phyloP scores from a whole-genome alignment of 192 early-diverging fungal genomes.

The Kappamyces sp. region DNA sequence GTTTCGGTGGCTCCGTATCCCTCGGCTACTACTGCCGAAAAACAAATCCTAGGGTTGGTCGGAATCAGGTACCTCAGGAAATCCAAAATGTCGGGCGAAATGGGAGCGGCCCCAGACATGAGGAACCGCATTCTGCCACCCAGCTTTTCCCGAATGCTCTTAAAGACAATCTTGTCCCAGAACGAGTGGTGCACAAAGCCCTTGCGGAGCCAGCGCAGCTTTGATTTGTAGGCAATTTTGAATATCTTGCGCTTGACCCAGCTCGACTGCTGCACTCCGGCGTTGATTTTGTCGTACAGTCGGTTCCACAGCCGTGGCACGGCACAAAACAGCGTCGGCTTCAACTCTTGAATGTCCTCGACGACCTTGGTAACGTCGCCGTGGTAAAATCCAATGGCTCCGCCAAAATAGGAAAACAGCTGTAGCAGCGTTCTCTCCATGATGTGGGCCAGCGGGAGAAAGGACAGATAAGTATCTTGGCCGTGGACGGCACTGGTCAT shows the following conservation, averaged over 20 bases:
- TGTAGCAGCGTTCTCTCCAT: slow-evolving; percentile 29
- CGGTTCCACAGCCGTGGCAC: slow-evolving; percentile 88
- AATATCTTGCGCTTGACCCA: slow-evolving; percentile 40
- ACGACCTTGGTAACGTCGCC: slow-evolving; percentile 68
- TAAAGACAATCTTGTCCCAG: slow-evolving; percentile 85
- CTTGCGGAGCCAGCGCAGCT: slow-evolving; percentile 21
- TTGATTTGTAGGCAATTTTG: slow-evolving; percentile 52
- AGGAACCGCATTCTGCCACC: slow-evolving; percentile 58
- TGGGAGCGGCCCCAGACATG: slow-evolving; percentile 41
- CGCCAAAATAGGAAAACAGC: slow-evolving; percentile 38
- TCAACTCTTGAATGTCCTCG: slow-evolving; percentile 78
- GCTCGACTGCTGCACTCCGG: slow-evolving; percentile 23
- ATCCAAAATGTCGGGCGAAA: slow-evolving; percentile 42
- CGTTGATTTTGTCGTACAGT: slow-evolving; percentile 76
- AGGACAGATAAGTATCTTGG: not conserved
- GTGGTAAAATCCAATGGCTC: slow-evolving; percentile 74
- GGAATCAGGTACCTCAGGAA: slow-evolving; percentile 63
- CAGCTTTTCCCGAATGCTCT: slow-evolving; percentile 68
- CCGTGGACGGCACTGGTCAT: not conserved
- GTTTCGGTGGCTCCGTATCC: slow-evolving; percentile 61
- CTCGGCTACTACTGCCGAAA: slow-evolving; percentile 72
- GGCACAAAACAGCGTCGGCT: slow-evolving; percentile 79
- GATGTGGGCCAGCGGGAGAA: slow-evolving; percentile 19
- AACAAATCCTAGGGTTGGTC: slow-evolving; percentile 66
- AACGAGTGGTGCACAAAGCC: slow-evolving; percentile 62